Base-by-base conservation (phyloP, 225 moss, liverwort and hornwort species). In the Sphagnum tenellum region DNA sequence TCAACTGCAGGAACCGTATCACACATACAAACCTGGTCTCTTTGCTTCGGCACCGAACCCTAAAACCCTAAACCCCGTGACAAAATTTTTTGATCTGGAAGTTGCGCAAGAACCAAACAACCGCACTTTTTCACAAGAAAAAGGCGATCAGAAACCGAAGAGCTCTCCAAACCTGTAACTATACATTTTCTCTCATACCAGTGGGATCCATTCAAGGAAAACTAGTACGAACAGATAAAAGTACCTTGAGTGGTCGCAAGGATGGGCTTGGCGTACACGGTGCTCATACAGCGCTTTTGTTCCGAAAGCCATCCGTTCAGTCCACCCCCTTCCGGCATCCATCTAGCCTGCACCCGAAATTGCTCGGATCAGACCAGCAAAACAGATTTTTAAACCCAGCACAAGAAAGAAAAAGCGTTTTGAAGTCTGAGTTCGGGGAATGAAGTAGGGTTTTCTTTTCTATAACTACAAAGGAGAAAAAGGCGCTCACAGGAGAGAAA, bases 191-290 rank as follows among this genome's bases (percentile, higher is more conserved):
- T n/a, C 5, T 59, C 8, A 59, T n/a, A 2, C 13, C 5, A 10
- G n/a, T n/a, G 29, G 44, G 9, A 46, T 8, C 44, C 45, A 5
- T 44, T 10, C 4, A 45, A 62, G 9, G 44, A 14, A 4, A 44
- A 46, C 8, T 29, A 6, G 9, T 45, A 29, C 11, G 45, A 64
- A 5, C 8, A 50, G 29, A 29, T 29, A 29, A 50, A 79, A 55
- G 6, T 9, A 78, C 78, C 81, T 70, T 78, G 81, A 65, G 60
- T 72, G 60, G 78, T 57, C 3, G 77, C 61, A 29, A 81, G 70
- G 2, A 75, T 64, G 7, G 72, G 69, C 69, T 72, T 70, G 44
- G 29, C 74, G 50, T 72, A 14, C 9, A 72, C 72, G 69, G 75
- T 75, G 66, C 74, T 67, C 65, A 67, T 69, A 51, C 74, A 69